These are phyloP conservation scores for Avena insularis DNA, from an alignment of 176 grass and related monocot genomes.

Conservation along the genomic window DNA sequence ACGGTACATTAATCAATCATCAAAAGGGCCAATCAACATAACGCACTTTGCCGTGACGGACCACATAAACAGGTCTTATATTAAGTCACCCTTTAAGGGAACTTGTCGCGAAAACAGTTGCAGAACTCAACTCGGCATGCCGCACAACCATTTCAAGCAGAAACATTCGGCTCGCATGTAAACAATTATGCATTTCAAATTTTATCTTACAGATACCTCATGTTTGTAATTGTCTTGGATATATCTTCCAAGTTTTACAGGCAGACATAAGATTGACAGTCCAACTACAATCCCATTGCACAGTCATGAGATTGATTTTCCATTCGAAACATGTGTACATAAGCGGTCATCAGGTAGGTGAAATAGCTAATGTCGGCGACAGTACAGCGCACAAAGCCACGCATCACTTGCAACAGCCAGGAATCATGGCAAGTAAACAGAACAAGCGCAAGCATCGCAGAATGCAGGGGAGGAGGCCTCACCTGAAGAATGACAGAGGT, in stretches of 20 bases:
- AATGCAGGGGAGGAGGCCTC: background rate
- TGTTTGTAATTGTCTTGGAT: background rate
- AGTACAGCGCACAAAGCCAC: background rate
- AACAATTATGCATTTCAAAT: background rate
- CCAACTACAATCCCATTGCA: background rate
- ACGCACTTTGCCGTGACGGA: background rate
- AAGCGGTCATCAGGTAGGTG: background rate
- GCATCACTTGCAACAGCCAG: background rate
- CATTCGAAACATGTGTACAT: background rate
- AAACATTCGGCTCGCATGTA: no score
- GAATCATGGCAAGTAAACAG: background rate
- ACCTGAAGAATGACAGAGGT: slow-evolving; percentile 88
- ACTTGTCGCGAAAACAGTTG: background rate
- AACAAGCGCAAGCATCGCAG: background rate
- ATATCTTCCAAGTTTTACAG: background rate
- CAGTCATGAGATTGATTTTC: background rate
- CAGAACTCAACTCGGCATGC: background rate
- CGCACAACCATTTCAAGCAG: background rate
- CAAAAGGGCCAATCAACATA: background rate
- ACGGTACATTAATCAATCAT: background rate
- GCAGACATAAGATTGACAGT: background rate
- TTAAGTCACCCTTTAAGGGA: background rate
- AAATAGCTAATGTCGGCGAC: background rate
- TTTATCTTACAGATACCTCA: background rate
- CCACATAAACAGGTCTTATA: background rate